Conservation (phyloP, 768 basidiomycete species). For the Mycena galericulata region DNA sequence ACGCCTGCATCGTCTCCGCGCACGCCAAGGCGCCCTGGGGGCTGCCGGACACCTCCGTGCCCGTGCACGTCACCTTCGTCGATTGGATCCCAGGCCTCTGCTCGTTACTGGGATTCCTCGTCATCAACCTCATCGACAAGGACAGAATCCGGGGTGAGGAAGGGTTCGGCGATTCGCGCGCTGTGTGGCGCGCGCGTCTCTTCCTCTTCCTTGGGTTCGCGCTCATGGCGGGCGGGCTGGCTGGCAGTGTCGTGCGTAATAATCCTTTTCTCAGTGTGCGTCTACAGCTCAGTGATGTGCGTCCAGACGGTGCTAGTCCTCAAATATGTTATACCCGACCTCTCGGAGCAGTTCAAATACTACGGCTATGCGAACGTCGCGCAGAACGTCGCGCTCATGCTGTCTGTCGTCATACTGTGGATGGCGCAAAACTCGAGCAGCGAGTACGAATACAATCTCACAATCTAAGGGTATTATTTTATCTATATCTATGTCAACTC, state of each 20-base stretch:
- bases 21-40: slow-evolving; percentile 85
- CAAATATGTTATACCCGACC: slow-evolving; percentile 86
- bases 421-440: slow-evolving; percentile 85
- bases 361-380: slow-evolving; percentile 96
- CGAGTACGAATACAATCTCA: slow-evolving; percentile 96
- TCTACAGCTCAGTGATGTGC: background rate
- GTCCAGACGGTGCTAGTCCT: slow-evolving; percentile 87
- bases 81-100: slow-evolving; percentile 99
- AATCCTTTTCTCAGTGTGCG: slow-evolving; percentile 1
- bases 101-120: slow-evolving; percentile 90
- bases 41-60: slow-evolving; percentile 71
- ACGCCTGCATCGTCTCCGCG: slow-evolving; percentile 90
- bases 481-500: background rate
- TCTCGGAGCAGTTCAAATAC: slow-evolving; percentile 82
- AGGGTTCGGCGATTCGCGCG: slow-evolving; percentile 81
- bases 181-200: slow-evolving; percentile 92
- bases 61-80: slow-evolving; percentile 86
- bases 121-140: slow-evolving; percentile 96
- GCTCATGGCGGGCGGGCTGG: slow-evolving; percentile 96
- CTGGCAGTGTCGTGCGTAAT: slow-evolving; percentile 91
- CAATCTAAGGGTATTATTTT: slow-evolving; percentile 56
- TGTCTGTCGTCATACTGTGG: slow-evolving; percentile 91
- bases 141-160: slow-evolving; percentile 85
- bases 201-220: slow-evolving; percentile 97
- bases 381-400: slow-evolving; percentile 88